These are phyloP conservation scores for Salix udensis DNA, from an alignment of 345 rosid genomes.

Conservation along the genomic window DNA sequence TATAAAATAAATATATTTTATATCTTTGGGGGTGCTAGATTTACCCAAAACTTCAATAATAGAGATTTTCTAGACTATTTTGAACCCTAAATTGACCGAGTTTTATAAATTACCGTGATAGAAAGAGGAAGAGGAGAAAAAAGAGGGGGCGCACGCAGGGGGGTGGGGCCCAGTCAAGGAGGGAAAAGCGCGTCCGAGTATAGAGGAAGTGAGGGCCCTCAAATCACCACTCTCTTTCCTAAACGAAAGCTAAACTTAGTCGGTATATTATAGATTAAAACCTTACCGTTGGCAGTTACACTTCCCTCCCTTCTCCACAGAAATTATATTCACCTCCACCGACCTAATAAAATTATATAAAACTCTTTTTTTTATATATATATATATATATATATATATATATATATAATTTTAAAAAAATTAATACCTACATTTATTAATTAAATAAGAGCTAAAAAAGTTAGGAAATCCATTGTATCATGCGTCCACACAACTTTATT, in stretches of 20 bases:
- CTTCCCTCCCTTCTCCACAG: not conserved
- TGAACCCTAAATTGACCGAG: too few species aligned
- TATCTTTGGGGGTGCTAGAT: too few species aligned
- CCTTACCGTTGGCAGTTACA: not conserved
- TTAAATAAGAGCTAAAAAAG: too few species aligned
- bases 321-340: not conserved
- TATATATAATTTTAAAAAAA: not conserved
- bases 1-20: too few species aligned
- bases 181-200: constrained; percentile 34
- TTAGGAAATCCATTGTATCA: too few species aligned
- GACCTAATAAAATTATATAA: not conserved
- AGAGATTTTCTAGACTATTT: too few species aligned
- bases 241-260: not conserved
- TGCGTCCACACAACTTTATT: too few species aligned
- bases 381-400: too few species aligned
- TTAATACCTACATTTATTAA: too few species aligned
- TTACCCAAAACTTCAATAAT: too few species aligned
- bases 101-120: too few species aligned
- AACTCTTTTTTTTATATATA: not conserved
- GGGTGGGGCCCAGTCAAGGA: constrained; percentile 12
- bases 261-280: too few species aligned
- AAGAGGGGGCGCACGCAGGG: not conserved
- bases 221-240: constrained; percentile 14
- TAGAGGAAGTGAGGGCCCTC: constrained; percentile 38
- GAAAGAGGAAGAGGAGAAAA: not conserved